Conservation (phyloP, 306 rosid genomes). For the Cercis canadensis region DNA sequence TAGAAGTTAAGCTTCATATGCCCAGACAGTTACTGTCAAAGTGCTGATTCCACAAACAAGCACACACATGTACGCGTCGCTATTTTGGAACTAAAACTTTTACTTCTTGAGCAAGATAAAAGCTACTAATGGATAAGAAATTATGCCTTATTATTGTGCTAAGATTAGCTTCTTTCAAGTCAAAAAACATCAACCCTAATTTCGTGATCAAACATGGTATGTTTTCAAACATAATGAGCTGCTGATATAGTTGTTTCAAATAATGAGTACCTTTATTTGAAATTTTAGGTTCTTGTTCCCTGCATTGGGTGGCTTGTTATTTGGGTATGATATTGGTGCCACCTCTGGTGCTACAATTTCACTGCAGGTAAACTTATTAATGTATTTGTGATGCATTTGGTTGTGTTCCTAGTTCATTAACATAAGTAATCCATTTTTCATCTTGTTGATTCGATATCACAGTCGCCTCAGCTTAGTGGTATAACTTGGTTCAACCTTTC, state of each 20-base stretch:
- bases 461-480: constrained; percentile 96
- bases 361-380: constrained; percentile 63
- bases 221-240: constrained; percentile 3
- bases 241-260: constrained; percentile 10
- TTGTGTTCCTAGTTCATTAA: not conserved
- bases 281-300: constrained; percentile 85
- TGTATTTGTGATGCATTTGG: constrained; percentile 15
- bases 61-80: not conserved
- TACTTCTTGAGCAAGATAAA: constrained; percentile 3
- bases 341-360: constrained; percentile 93
- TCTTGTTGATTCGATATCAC: constrained; percentile 43
- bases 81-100: constrained; percentile 20
- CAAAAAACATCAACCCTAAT: constrained; percentile 19
- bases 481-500: constrained; percentile 82
- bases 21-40: not conserved
- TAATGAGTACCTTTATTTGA: constrained; percentile 30
- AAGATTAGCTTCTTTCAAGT: constrained; percentile 1
- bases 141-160: not conserved
- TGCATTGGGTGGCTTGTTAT: constrained; percentile 95
- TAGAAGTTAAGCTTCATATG: not conserved
- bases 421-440: constrained; percentile 8
- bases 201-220: constrained; percentile 13
- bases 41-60: not conserved
- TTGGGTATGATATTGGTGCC: constrained; percentile 97
- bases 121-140: not conserved